Conservation (phyloP, 148 eudicot species). For the Selenicereus undatus region DNA sequence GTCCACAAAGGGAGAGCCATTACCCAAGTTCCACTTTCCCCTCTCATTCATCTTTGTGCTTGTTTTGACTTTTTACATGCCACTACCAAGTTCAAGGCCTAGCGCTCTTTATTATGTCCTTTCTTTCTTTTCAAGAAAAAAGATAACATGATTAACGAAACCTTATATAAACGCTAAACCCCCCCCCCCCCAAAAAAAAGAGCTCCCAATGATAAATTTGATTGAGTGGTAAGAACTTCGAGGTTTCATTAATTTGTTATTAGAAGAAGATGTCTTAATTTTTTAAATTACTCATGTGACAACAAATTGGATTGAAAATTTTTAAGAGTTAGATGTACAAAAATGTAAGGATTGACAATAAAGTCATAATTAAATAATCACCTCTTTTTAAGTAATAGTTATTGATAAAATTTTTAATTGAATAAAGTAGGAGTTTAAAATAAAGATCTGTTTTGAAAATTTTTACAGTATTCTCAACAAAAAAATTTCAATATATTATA, state of each 20-base stretch:
- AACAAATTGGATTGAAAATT: too few relatives aligned
- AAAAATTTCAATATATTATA: too few relatives aligned
- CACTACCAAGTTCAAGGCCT: not conserved
- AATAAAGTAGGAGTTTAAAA: too few relatives aligned
- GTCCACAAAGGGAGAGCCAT: not conserved
- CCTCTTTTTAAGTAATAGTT: too few relatives aligned
- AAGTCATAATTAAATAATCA: too few relatives aligned
- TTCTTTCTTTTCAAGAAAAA: not conserved
- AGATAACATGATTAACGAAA: not conserved
- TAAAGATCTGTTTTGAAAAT: too few relatives aligned
- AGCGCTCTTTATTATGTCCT: not conserved
- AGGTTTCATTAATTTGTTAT: not conserved
- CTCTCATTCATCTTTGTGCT: not conserved
- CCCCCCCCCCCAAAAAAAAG: not conserved
- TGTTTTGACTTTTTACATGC: not conserved
- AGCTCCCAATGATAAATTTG: not conserved
- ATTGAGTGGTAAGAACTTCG: not conserved
- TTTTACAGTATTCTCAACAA: too few relatives aligned
- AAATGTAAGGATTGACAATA: too few relatives aligned
- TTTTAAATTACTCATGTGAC: too few relatives aligned
- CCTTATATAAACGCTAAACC: not conserved
- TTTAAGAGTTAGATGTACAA: too few relatives aligned
- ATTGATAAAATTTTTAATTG: too few relatives aligned
- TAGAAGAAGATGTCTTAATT: not conserved
- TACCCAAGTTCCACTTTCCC: not conserved